Evolutionary conservation across 192 early-diverging fungal genomes (phyloP).

Genomic region (Rhizoclosmatium globosum): DNA sequence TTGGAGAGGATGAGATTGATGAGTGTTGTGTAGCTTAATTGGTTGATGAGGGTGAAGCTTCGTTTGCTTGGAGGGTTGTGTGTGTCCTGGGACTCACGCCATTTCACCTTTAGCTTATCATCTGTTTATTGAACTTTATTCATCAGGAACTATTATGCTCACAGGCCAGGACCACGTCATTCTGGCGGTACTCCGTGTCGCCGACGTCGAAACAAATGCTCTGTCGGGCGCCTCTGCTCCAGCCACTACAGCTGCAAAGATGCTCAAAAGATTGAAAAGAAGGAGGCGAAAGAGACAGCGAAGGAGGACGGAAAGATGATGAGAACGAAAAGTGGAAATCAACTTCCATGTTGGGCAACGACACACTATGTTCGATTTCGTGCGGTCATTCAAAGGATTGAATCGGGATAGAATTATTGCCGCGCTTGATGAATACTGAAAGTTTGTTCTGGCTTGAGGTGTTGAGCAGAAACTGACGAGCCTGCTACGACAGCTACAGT

Average conservation of each 20-base stretch:
- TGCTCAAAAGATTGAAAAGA: no score
- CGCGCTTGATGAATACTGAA: slow-evolving; percentile 61
- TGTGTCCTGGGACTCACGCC: neutral
- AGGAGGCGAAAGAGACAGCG: neutral
- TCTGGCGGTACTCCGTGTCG: slow-evolving; percentile 84
- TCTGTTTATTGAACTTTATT: slow-evolving; percentile 63
- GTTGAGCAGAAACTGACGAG: no score
- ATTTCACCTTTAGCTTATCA: slow-evolving; percentile 57
- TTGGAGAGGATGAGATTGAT: slow-evolving; percentile 71
- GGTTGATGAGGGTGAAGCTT: no score
- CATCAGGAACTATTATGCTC: slow-evolving; percentile 90
- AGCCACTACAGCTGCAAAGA: no score
- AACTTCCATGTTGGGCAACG: slow-evolving; percentile 82
- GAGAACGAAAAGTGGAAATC: slow-evolving; percentile 49
- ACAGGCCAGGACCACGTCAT: slow-evolving; percentile 89
- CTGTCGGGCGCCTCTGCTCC: slow-evolving; percentile 27
- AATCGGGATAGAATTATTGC: slow-evolving; percentile 51
- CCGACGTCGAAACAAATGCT: slow-evolving; percentile 78
- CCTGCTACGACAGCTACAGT: neutral
- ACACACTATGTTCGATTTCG: slow-evolving; percentile 74
- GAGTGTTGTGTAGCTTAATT: neutral
- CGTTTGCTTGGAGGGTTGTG: no score
- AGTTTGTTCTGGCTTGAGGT: neutral
- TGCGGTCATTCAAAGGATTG: slow-evolving; percentile 63
- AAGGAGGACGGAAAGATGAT: no score